Percentiles rank a stretch among this genome's conserved stretches.
These are phyloP conservation scores for Boletus sp. DNA, from an alignment of 1,284 basidiomycete genomes.

Conservation along the genomic window DNA sequence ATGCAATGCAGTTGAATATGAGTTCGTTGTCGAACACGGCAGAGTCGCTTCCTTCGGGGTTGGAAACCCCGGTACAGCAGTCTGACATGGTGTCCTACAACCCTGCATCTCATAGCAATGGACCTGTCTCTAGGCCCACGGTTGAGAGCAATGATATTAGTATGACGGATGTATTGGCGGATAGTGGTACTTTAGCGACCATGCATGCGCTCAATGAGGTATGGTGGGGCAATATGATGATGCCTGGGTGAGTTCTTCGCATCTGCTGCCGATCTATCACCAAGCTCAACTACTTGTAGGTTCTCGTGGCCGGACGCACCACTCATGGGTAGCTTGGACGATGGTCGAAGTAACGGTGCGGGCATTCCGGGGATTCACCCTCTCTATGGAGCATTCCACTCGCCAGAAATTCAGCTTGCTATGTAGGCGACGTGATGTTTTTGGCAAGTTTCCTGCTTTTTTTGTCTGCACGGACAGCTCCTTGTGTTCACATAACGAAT, in stretches of 20 bases:
- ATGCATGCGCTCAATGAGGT: conserved; percentile 72
- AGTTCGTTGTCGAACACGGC: background rate
- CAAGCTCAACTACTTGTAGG: conserved; percentile 8
- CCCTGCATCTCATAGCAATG: background rate
- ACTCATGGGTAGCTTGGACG: conserved; percentile 29
- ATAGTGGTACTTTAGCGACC: conserved; percentile 66
- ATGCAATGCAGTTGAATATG: conserved; percentile 28
- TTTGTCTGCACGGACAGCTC: background rate
- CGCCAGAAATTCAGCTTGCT: conserved; percentile 30
- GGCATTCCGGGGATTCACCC: conserved; percentile 31
- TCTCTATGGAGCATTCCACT: conserved; percentile 26
- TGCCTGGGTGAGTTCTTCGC: conserved; percentile 62
- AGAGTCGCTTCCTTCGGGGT: background rate
- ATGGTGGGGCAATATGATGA: conserved; percentile 80
- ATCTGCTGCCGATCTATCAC: background rate
- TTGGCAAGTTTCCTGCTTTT: background rate
- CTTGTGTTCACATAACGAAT: background rate
- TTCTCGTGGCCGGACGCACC: conserved; percentile 40
- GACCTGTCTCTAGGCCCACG: background rate
- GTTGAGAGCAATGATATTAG: conserved; percentile 43
- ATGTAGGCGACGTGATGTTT: conserved; percentile 16
- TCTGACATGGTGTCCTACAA: conserved; percentile 49
- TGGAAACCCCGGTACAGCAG: conserved; percentile 40
- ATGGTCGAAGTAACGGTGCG: conserved; percentile 12
- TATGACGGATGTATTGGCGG: conserved; percentile 43